Evolutionary conservation across 1,284 basidiomycete species (phyloP).

Genomic region (Tetrapyrgos nigripes): DNA sequence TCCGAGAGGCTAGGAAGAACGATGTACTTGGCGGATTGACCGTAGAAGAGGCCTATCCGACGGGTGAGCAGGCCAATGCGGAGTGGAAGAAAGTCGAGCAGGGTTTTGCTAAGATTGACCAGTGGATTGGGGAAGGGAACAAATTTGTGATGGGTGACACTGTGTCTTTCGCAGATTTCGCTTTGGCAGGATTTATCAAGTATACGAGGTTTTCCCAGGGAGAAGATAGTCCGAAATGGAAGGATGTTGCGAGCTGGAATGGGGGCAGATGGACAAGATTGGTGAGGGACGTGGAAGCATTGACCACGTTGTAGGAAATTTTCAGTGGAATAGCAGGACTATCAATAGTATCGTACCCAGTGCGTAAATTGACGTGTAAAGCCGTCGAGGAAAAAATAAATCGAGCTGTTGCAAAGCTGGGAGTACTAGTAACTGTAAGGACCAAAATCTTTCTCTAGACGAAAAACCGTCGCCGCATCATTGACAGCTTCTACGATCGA

Average conservation of each 20-base stretch:
- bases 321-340: too few relatives aligned
- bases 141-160: slow-evolving; percentile 29
- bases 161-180: slow-evolving; percentile 15
- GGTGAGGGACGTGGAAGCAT: slow-evolving; percentile 5
- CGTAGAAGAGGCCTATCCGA: slow-evolving; percentile 40
- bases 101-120: slow-evolving; percentile 28
- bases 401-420: too few relatives aligned
- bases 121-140: slow-evolving; percentile 29
- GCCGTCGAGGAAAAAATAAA: too few relatives aligned
- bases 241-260: slow-evolving; percentile 10
- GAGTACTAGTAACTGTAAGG: too few relatives aligned
- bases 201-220: slow-evolving; percentile 4
- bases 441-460: too few relatives aligned
- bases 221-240: slow-evolving; percentile 11
- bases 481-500: too few relatives aligned
- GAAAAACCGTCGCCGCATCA: too few relatives aligned
- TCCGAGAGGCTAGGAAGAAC: slow-evolving; percentile 34
- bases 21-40: slow-evolving; percentile 26
- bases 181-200: slow-evolving; percentile 2
- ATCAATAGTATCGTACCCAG: too few relatives aligned
- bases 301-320: too few relatives aligned
- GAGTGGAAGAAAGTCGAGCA: slow-evolving; percentile 32
- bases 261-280: slow-evolving; percentile 10
- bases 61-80: slow-evolving; percentile 26
- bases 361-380: too few relatives aligned